Conservation (phyloP, 2,329 filamentous ascomycete genomes). For the Claviceps purpurea region DNA sequence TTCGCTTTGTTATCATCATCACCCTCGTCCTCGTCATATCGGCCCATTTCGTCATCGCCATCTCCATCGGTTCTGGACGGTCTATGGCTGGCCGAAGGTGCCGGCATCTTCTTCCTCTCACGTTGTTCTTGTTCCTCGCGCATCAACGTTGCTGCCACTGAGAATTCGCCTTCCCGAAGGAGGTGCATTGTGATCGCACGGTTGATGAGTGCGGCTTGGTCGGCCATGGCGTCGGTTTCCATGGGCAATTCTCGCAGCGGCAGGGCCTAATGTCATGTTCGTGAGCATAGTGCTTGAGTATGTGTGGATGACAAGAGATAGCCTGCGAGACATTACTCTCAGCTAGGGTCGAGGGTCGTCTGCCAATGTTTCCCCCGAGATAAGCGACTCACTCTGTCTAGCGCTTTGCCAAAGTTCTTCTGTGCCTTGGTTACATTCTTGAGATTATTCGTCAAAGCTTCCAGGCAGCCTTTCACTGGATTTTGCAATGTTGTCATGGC, state of each 20-base stretch:
- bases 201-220: constrained; percentile 68
- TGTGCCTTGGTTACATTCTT: constrained; percentile 74
- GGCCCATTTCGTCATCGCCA: constrained; percentile 20
- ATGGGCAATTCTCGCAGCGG: constrained; percentile 52
- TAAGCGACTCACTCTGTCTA: constrained; percentile 54
- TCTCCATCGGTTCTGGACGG: constrained; percentile 16
- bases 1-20: constrained; percentile 4
- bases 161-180: constrained; percentile 85
- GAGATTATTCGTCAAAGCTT: constrained; percentile 65
- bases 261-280: constrained; percentile 15
- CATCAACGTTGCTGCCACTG: constrained; percentile 74
- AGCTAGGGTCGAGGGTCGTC: not conserved
- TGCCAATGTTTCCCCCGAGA: not conserved
- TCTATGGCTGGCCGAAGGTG: constrained; percentile 5
- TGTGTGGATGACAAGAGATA: not conserved
- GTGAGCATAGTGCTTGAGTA: not conserved
- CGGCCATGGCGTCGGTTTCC: constrained; percentile 67
- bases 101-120: constrained; percentile 6
- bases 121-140: constrained; percentile 45
- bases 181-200: constrained; percentile 94
- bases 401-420: constrained; percentile 69
- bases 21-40: constrained; percentile 12
- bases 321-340: not conserved
- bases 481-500: constrained; percentile 76
- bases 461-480: constrained; percentile 68